phyloP scores from a whole-genome alignment of 73 alveolate genomes.

The Paramecium caudatum region DNA sequence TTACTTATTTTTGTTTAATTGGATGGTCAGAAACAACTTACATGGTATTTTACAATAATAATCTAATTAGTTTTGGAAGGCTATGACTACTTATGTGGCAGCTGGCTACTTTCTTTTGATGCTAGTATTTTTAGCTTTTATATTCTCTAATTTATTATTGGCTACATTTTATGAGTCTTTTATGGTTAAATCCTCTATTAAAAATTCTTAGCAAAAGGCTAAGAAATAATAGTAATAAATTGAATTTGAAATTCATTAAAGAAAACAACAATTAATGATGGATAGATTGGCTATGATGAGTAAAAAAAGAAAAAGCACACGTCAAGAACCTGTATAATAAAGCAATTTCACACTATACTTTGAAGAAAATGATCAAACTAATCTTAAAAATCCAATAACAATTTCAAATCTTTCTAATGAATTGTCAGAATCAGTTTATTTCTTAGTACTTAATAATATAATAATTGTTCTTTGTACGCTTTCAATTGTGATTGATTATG shows the following conservation, averaged over 20 bases:
- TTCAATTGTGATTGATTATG: constrained; percentile 24
- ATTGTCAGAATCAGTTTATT: constrained; percentile 20
- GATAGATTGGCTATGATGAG: constrained; percentile 51
- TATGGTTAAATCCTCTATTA: constrained; percentile 29
- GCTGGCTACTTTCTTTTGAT: constrained; percentile 22
- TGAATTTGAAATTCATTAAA: constrained; percentile 1
- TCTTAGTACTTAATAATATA: not conserved
- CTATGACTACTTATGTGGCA: constrained; percentile 42
- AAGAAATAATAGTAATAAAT: constrained; percentile 6
- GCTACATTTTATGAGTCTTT: constrained; percentile 57
- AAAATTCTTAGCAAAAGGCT: constrained; percentile 2
- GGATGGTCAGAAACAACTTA: constrained; percentile 76
- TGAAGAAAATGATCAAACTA: not conserved
- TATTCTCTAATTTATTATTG: constrained; percentile 27
- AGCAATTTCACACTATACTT: not conserved
- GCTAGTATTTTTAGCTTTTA: constrained; percentile 16
- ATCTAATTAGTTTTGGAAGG: constrained; percentile 6
- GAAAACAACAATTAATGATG: constrained; percentile 20
- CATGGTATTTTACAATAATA: not conserved
- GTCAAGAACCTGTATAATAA: not conserved
- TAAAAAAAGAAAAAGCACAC: constrained; percentile 18
- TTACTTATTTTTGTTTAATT: constrained; percentile 61
- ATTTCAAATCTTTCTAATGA: not conserved
- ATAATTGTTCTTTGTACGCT: not conserved
- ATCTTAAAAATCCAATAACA: not conserved